Base-by-base conservation (phyloP, 2,329 filamentous ascomycete genomes). In the Cadophora malorum region DNA sequence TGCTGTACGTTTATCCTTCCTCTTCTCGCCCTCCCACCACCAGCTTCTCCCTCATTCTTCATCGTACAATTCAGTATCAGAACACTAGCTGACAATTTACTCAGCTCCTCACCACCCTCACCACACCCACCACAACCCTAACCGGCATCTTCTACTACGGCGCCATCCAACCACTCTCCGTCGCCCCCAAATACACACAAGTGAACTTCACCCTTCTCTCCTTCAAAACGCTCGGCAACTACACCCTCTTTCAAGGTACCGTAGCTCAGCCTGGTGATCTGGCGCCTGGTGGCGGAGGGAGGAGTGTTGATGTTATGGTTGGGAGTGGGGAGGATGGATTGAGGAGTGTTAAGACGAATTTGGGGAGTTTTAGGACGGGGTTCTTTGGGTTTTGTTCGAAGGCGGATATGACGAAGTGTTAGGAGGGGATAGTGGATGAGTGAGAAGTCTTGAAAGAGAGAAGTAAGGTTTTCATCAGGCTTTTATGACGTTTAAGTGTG, bases 1-100 rank as follows among this genome's bases (percentile, higher is more conserved):
- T 45, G 70, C 70, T 21, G 70, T 72, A 67, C 64, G 66, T 31
- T 16, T 38, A 7, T 16, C 38, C 10, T 45, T 12, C 14, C 41
- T 6, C 16, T 45, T 19, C 41, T 12, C 3, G 3, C 14, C 41
- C 16, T 45, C 12, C 41, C 41, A 35, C 16, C 9, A 9, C 38
- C 38, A 45, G 3, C 16, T 45, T 12, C 38, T 10, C 8, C 38
- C n/a, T n/a, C n/a, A n/a, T n/a, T n/a, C n/a, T n/a, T n/a, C n/a
- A n/a, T n/a, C n/a, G n/a, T n/a, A n/a, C n/a, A n/a, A n/a, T n/a
- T n/a, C n/a, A n/a, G n/a, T n/a, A n/a, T n/a, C n/a, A n/a, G n/a
- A n/a, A 28, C 6, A n/a, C 4, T 41, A 35, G 9, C 25, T 47
- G 14, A n/a, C 38, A 28, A 0, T 25, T 28, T n/a, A n/a, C 10